phyloP scores from a whole-genome alignment of 1,139 yeast genomes.

The Suhomyces chickasaworum region DNA sequence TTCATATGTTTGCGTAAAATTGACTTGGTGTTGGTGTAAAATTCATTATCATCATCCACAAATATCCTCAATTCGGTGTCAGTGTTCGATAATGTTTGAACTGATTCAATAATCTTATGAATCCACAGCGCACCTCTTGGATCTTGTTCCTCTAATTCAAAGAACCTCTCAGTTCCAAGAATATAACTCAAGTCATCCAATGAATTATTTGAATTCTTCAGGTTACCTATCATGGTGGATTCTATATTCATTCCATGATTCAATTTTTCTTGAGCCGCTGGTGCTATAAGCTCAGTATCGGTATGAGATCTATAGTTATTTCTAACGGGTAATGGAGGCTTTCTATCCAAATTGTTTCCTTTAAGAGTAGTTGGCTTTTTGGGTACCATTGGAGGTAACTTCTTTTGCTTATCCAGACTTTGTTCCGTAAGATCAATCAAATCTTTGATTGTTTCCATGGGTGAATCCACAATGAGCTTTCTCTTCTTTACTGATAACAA shows the following conservation, averaged over 20 bases:
- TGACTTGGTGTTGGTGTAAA: constrained; percentile 22
- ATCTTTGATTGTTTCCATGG: constrained; percentile 23
- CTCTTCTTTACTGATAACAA: constrained; percentile 20
- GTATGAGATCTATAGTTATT: constrained; percentile 10
- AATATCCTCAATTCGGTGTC: constrained; percentile 40
- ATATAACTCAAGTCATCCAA: constrained; percentile 18
- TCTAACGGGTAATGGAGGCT: constrained; percentile 28
- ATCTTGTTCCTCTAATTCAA: constrained; percentile 46
- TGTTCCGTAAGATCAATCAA: constrained; percentile 40
- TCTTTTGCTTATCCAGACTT: constrained; percentile 19
- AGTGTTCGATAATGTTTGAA: constrained; percentile 41
- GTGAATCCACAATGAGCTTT: constrained; percentile 11
- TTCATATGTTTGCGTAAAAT: constrained; percentile 1
- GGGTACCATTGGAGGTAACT: constrained; percentile 44
- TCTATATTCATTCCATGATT: not conserved
- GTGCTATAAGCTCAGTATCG: constrained; percentile 5
- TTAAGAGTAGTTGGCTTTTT: constrained; percentile 38
- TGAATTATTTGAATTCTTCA: not conserved
- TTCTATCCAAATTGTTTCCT: constrained; percentile 23
- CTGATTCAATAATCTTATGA: constrained; percentile 40
- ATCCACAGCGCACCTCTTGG: constrained; percentile 53
- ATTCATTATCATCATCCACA: constrained; percentile 39
- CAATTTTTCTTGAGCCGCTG: not conserved
- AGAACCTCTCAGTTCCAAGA: constrained; percentile 31
- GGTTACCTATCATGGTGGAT: not conserved